phyloP scores from a whole-genome alignment of 2,329 filamentous ascomycete species.

The Ophiocordyceps unilateralis region DNA sequence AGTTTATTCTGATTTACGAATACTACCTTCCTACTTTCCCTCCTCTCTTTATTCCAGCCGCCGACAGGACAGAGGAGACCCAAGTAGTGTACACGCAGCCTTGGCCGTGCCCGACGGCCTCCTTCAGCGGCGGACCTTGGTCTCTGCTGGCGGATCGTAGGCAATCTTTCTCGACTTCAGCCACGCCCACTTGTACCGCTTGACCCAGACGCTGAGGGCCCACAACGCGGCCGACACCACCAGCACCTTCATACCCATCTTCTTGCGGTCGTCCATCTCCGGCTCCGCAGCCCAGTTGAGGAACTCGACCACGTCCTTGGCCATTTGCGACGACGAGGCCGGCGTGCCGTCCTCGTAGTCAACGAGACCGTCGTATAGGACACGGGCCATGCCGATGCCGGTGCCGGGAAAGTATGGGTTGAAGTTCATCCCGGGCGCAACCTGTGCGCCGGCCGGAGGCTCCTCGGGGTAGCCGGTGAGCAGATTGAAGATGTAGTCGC shows the following conservation, averaged over 20 bases:
- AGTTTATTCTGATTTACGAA: not conserved
- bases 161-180: constrained; percentile 90
- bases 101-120: constrained; percentile 4
- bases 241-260: constrained; percentile 97
- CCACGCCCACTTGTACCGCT: constrained; percentile 98
- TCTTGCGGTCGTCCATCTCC: constrained; percentile 98
- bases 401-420: constrained; percentile 99
- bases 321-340: constrained; percentile 95
- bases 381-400: constrained; percentile 96
- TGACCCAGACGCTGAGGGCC: constrained; percentile 87
- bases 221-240: constrained; percentile 63
- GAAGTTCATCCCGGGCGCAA: constrained; percentile 91
- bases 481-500: constrained; percentile 95
- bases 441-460: constrained; percentile 70
- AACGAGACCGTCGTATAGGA: constrained; percentile 90
- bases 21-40: not conserved
- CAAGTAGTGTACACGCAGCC: constrained; percentile 23
- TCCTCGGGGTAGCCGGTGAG: constrained; percentile 97
- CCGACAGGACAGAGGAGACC: not conserved
- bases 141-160: constrained; percentile 58
- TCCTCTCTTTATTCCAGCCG: not conserved
- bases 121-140: constrained; percentile 29
- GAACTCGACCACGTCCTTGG: constrained; percentile 98
- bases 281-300: constrained; percentile 98
- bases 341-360: constrained; percentile 96